phyloP scores from a whole-genome alignment of 2,329 filamentous ascomycete genomes.

The Colletotrichum orbiculare region DNA sequence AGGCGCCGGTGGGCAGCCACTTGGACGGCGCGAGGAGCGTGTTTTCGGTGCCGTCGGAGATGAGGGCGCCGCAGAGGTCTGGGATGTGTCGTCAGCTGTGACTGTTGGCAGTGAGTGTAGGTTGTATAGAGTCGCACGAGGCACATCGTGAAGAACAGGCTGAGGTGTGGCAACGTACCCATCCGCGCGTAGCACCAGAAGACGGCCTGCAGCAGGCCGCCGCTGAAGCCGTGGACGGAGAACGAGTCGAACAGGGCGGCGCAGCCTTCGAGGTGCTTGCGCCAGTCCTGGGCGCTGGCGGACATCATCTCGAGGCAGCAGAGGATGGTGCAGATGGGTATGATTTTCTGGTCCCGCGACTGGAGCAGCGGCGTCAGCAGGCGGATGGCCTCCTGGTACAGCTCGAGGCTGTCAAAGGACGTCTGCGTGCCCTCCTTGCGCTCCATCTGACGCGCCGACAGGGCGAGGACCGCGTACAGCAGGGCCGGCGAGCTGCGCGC shows the following conservation, averaged over 20 bases:
- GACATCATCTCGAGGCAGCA: constrained; percentile 58
- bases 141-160: not conserved
- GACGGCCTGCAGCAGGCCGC: constrained; percentile 63
- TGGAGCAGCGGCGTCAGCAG: constrained; percentile 50
- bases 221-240: constrained; percentile 63
- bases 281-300: constrained; percentile 59
- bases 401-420: constrained; percentile 62
- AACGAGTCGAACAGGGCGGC: constrained; percentile 65
- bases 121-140: too few species aligned
- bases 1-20: constrained; percentile 57
- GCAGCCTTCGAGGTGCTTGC: constrained; percentile 67
- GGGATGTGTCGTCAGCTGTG: not conserved
- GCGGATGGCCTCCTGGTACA: constrained; percentile 66
- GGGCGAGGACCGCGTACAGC: constrained; percentile 62
- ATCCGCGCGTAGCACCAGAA: constrained; percentile 71
- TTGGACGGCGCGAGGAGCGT: constrained; percentile 61
- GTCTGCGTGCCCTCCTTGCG: constrained; percentile 56
- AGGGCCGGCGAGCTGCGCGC: constrained; percentile 59
- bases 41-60: constrained; percentile 62
- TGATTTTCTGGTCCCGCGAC: constrained; percentile 44
- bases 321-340: constrained; percentile 52
- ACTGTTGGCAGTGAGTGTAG: not conserved
- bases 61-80: constrained; percentile 67
- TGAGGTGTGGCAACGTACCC: constrained; percentile 47
- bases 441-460: constrained; percentile 66